Evolutionary conservation across 2,329 filamentous ascomycete species (phyloP).

Genomic region (Pestalotiopsis fici): DNA sequence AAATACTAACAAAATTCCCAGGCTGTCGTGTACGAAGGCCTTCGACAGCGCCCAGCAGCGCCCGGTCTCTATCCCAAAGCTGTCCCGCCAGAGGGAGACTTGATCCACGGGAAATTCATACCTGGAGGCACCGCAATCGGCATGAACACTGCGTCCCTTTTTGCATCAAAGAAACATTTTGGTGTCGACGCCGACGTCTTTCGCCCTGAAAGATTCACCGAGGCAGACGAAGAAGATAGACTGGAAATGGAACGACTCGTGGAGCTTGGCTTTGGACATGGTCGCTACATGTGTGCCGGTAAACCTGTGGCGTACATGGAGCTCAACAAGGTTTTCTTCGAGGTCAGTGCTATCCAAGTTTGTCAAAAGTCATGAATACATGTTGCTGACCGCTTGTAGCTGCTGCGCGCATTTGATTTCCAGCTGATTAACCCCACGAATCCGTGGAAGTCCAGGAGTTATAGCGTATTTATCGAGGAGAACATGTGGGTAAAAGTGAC

Average conservation of each 20-base stretch:
- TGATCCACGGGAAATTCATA: constrained; percentile 30
- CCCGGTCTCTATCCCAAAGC: constrained; percentile 23
- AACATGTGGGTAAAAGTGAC: constrained; percentile 27
- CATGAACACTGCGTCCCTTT: constrained; percentile 33
- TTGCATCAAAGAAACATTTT: constrained; percentile 29
- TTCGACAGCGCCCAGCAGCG: constrained; percentile 33
- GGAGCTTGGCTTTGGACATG: constrained; percentile 40
- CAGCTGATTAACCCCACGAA: constrained; percentile 25
- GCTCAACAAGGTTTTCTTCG: constrained; percentile 41
- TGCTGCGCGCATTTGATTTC: constrained; percentile 29
- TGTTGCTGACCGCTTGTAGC: background rate
- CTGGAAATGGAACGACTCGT: constrained; percentile 32
- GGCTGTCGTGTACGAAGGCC: constrained; percentile 35
- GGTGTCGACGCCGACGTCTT: constrained; percentile 39
- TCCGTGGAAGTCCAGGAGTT: constrained; percentile 18
- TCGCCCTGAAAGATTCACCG: constrained; percentile 46
- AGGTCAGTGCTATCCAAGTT: constrained; percentile 30
- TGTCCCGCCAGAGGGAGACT: constrained; percentile 27
- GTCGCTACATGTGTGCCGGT: constrained; percentile 40
- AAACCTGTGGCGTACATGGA: constrained; percentile 43
- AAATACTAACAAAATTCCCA: background rate
- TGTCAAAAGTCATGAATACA: background rate
- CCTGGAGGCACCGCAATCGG: constrained; percentile 38
- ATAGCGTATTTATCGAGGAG: constrained; percentile 20
- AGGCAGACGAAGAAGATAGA: constrained; percentile 28